Evolutionary conservation across 495 filamentous ascomycete species (phyloP).

Genomic region (Aspergillus cavernicola): DNA sequence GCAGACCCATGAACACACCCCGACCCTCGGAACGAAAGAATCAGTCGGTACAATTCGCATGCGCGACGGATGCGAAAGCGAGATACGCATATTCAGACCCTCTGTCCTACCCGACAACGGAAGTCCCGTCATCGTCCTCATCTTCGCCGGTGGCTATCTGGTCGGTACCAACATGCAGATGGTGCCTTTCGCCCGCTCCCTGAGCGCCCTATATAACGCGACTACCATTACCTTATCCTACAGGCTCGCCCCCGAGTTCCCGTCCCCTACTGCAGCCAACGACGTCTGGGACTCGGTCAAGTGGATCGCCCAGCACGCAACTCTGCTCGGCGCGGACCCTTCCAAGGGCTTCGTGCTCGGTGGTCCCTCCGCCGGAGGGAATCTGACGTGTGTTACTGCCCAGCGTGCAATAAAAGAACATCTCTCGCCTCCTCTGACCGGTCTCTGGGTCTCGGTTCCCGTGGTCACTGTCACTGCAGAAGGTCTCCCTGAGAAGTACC

Average conservation of each 20-base stretch:
- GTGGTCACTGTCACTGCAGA: neutral
- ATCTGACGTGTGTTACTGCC: constrained; percentile 7
- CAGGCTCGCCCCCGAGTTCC: constrained; percentile 15
- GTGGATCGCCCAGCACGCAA: constrained; percentile 16
- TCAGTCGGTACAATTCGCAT: neutral
- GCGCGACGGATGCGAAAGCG: constrained; percentile 5
- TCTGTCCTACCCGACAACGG: neutral
- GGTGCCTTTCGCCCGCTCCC: neutral
- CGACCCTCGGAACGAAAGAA: neutral
- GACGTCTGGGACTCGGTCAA: constrained; percentile 18
- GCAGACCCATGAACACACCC: neutral
- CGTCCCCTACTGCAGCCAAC: constrained; percentile 13
- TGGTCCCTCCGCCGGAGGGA: constrained; percentile 13
- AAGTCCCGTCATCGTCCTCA: constrained; percentile 1
- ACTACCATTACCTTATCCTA: constrained; percentile 5
- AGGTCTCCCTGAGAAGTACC: constrained; percentile 6
- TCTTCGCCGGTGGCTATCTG: constrained; percentile 7
- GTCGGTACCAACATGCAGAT: neutral
- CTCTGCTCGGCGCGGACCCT: constrained; percentile 10
- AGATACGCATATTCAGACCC: neutral
- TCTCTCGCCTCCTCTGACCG: constrained; percentile 1
- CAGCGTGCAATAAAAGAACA: constrained; percentile 3
- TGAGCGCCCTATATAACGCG: neutral
- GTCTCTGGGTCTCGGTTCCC: constrained; percentile 6
- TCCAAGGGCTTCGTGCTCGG: constrained; percentile 15